Evolutionary conservation across 257 asterid genomes (phyloP), one percentile per base, ranked within the genome.

Genomic region (Echites panduratus): DNA sequence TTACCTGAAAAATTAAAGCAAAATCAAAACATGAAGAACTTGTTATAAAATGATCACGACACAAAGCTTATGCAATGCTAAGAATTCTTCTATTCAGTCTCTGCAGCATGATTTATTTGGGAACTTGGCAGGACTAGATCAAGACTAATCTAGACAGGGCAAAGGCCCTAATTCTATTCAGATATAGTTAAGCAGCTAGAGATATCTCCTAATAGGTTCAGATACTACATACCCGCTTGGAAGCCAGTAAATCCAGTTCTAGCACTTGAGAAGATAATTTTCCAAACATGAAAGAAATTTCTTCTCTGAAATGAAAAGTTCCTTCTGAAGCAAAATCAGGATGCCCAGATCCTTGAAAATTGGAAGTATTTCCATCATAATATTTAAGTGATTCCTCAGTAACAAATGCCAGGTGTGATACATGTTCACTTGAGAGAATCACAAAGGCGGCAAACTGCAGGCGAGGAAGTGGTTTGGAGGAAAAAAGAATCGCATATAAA

Each of bases 361-460:
- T 70, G n/a, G 84, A 73, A 73, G 79, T 77, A 75, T 79, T 88
- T 72, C 77, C 86, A 70, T 69, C 82, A n/a, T 71, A 71, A 61
- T 70, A 74, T 72, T 64, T 35, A 57, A 71, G 85, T 61, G 61
- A 71, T 50, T 80, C 75, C 6, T 74, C 82, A 70, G 75, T 74
- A 62, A 82, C 66, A 66, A 89, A 87, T 70, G 99, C 89, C 38
- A 79, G 79, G 53, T 77, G 85, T 49, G 85, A 82, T 70, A 87
- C 72, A 47, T 97, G 92, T 77, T 90, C 96, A 17, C 85, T 76
- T 44, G 98, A 91, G 57, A 95, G 96, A 79, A 95, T 85, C 77
- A 82, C 82, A 82, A 86, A 95, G 58, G 99, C 91, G 50, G 98
- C 94, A 85, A 73, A 89, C 82, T 90, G 96, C 85, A 95, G 79